These are phyloP conservation scores for Boletellus sp. DNA, from an alignment of 768 basidiomycete genomes.

Conservation along the genomic window DNA sequence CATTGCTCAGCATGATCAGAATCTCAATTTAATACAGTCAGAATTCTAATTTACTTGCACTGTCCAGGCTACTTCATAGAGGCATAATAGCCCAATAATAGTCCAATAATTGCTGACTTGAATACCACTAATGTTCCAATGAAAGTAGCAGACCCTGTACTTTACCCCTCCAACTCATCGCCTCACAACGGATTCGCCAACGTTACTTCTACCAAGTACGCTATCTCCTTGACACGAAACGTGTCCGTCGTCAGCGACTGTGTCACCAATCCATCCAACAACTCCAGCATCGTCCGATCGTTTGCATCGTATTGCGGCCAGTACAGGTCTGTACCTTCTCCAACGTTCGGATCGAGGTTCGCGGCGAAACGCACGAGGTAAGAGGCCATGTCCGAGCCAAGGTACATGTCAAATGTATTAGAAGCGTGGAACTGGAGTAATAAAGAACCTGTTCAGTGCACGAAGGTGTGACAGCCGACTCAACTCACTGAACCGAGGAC, in stretches of 20 bases:
- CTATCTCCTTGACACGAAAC: slow-evolving; percentile 39
- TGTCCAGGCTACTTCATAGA: too few species aligned
- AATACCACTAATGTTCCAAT: too few species aligned
- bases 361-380: slow-evolving; percentile 21
- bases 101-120: too few species aligned
- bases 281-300: slow-evolving; percentile 37
- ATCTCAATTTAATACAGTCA: too few species aligned
- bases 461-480: too few species aligned
- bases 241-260: slow-evolving; percentile 41
- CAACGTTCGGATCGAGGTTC: slow-evolving; percentile 38
- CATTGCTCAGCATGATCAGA: too few species aligned
- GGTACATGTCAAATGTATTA: slow-evolving; percentile 42
- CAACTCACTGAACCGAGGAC: too few species aligned
- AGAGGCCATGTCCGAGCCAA: slow-evolving; percentile 41
- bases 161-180: too few species aligned
- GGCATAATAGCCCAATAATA: too few species aligned
- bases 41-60: too few species aligned
- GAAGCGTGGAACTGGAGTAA: slow-evolving; percentile 13
- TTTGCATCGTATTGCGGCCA: slow-evolving; percentile 44
- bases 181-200: slow-evolving; percentile 4
- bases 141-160: too few species aligned
- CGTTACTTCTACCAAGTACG: slow-evolving; percentile 23
- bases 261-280: slow-evolving; percentile 34
- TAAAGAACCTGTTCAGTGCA: too few species aligned
- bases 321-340: slow-evolving; percentile 22